phyloP scores from a whole-genome alignment of 805 yeast genomes.

The Saturnispora halmiae region DNA sequence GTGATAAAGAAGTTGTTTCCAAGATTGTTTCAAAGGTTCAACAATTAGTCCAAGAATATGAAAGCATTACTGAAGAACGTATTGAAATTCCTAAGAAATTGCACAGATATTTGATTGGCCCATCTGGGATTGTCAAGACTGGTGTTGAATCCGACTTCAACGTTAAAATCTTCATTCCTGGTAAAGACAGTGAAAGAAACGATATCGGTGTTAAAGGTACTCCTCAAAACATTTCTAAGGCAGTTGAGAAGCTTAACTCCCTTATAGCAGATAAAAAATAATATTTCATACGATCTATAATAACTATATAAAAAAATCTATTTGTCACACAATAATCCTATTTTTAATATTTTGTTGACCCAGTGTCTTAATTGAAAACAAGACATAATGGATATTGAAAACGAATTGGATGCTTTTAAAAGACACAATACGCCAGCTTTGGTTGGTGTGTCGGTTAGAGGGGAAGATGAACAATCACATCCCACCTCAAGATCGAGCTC shows the following conservation, averaged over 20 bases:
- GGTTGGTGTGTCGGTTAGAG: conserved; percentile 40
- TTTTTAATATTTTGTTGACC: too few relatives aligned
- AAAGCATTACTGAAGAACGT: conserved; percentile 45
- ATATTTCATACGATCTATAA: not conserved
- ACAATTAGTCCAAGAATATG: conserved; percentile 53
- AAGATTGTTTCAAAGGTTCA: conserved; percentile 55
- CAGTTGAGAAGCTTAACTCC: conserved; percentile 51
- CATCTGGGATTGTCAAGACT: conserved; percentile 68
- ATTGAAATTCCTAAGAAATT: conserved; percentile 59
- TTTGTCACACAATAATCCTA: too few relatives aligned
- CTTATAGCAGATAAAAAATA: conserved; percentile 31
- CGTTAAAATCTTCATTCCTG: conserved; percentile 61
- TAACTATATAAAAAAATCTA: too few relatives aligned
- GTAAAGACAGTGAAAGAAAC: conserved; percentile 40
- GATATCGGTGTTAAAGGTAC: conserved; percentile 52
- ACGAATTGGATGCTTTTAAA: conserved; percentile 45
- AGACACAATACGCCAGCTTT: conserved; percentile 40
- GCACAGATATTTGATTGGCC: conserved; percentile 72
- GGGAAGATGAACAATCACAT: conserved; percentile 16
- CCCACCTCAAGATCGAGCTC: conserved; percentile 14
- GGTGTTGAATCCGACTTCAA: conserved; percentile 59
- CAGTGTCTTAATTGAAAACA: not conserved
- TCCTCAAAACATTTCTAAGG: conserved; percentile 55
- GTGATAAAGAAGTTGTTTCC: conserved; percentile 66
- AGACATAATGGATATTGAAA: conserved; percentile 39